These are phyloP conservation scores for Mycogone perniciosa DNA, from an alignment of 2,329 filamentous ascomycete species.

Conservation along the genomic window DNA sequence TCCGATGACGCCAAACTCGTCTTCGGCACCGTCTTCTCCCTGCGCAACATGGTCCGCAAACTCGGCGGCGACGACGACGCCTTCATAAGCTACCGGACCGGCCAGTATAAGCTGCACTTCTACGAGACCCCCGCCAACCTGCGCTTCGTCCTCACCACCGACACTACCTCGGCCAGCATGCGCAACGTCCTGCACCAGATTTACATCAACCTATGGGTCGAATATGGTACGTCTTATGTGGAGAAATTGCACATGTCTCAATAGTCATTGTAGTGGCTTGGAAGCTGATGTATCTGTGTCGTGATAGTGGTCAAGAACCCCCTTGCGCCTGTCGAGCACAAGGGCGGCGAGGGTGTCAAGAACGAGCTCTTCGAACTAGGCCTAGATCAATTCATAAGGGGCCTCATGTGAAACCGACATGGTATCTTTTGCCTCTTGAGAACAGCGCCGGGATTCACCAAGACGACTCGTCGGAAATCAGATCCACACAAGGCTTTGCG, in stretches of 20 bases:
- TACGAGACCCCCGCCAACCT: conserved; percentile 96
- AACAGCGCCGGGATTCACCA: neutral
- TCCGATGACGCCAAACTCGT: conserved; percentile 92
- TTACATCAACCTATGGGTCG: conserved; percentile 95
- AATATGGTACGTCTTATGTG: conserved; percentile 61
- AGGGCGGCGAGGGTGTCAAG: conserved; percentile 60
- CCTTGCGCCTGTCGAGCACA: conserved; percentile 61
- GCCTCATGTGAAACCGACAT: conserved; percentile 45
- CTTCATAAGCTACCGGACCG: conserved; percentile 90
- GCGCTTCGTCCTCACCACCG: conserved; percentile 95
- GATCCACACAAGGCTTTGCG: no score
- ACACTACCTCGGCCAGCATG: conserved; percentile 83
- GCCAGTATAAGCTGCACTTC: conserved; percentile 96
- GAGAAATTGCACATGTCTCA: neutral
- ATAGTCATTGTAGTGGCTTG: neutral
- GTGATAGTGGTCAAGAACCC: conserved; percentile 60
- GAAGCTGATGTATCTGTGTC: neutral
- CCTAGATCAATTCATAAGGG: conserved; percentile 70
- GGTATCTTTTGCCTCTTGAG: neutral
- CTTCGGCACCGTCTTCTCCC: conserved; percentile 92
- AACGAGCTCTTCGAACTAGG: conserved; percentile 67
- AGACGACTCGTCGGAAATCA: no score
- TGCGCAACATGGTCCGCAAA: conserved; percentile 95
- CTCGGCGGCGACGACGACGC: conserved; percentile 89
- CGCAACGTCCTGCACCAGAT: conserved; percentile 94